A percentile compares a stretch with the other conserved stretches of the same genome.
These are phyloP conservation scores for Apiospora koreana DNA, from an alignment of 2,329 filamentous ascomycete genomes.

Conservation along the genomic window DNA sequence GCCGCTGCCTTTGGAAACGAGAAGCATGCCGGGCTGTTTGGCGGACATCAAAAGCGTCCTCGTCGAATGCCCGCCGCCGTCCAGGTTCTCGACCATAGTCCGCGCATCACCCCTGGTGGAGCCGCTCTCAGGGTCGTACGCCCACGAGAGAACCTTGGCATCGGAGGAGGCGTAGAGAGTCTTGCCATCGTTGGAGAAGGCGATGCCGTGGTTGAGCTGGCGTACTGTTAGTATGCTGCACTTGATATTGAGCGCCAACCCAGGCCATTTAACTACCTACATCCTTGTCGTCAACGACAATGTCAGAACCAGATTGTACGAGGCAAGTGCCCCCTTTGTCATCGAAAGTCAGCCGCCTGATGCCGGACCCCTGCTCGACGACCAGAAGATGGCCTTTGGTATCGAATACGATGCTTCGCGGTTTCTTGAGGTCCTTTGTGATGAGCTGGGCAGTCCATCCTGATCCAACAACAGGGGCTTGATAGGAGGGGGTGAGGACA, in stretches of 20 bases:
- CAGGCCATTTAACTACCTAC: conserved; percentile 9
- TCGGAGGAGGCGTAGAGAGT: conserved; percentile 59
- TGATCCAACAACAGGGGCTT: conserved; percentile 17
- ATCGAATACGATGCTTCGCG: conserved; percentile 38
- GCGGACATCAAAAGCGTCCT: conserved; percentile 66
- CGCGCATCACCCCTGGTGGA: conserved; percentile 43
- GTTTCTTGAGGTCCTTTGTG: conserved; percentile 24
- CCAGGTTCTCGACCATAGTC: conserved; percentile 64
- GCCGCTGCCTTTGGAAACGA: conserved; percentile 66
- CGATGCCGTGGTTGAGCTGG: conserved; percentile 58
- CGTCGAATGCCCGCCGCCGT: conserved; percentile 60
- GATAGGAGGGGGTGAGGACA: conserved; percentile 15
- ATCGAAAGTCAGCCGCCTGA: conserved; percentile 34
- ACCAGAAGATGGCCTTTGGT: conserved; percentile 37
- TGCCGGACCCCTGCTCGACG: conserved; percentile 31
- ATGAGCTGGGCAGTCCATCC: conserved; percentile 18
- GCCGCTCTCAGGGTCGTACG: conserved; percentile 56
- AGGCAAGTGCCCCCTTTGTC: conserved; percentile 30
- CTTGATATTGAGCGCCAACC: background rate
- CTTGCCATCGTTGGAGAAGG: conserved; percentile 52
- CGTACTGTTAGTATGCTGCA: background rate
- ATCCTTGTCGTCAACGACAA: conserved; percentile 11
- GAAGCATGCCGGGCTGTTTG: conserved; percentile 54
- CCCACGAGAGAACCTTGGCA: conserved; percentile 61
- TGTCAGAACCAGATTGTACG: conserved; percentile 25